These are phyloP conservation scores for Plasmodium chabaudi DNA, from an alignment of 169 alveolate genomes.

Conservation along the genomic window DNA sequence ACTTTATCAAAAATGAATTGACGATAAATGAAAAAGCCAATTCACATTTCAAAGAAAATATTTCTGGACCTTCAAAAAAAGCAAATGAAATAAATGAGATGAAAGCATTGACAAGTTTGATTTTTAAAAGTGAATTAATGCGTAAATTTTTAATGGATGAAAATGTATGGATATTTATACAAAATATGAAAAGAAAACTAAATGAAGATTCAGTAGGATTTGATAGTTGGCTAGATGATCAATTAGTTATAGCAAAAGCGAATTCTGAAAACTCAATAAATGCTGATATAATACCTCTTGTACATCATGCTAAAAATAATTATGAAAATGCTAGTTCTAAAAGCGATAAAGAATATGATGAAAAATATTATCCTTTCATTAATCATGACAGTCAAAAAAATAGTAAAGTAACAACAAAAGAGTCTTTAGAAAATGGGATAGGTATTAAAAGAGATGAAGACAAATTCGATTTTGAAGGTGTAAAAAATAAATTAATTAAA, in stretches of 20 bases:
- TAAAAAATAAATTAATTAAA: not conserved
- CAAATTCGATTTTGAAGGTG: not conserved
- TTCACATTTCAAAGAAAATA: not conserved
- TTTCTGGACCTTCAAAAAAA: slow-evolving; percentile 11
- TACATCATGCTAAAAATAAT: slow-evolving; percentile 45
- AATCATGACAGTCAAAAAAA: too few relatives aligned
- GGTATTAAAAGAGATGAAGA: too few relatives aligned
- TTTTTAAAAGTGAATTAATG: slow-evolving; percentile 73
- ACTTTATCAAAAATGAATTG: not conserved
- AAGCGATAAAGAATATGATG: slow-evolving; percentile 17
- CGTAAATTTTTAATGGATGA: slow-evolving; percentile 64
- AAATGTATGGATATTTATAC: slow-evolving; percentile 72
- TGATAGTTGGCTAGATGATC: slow-evolving; percentile 63
- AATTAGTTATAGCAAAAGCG: slow-evolving; percentile 33
- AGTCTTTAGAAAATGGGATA: too few relatives aligned
- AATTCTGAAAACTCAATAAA: slow-evolving; percentile 21
- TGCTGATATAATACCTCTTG: slow-evolving; percentile 47
- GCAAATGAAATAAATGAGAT: slow-evolving; percentile 23
- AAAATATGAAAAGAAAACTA: slow-evolving; percentile 60
- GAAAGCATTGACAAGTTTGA: slow-evolving; percentile 30
- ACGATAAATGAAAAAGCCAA: slow-evolving; percentile 20
- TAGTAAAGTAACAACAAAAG: too few relatives aligned
- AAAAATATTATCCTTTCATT: not conserved
- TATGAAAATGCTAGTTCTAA: slow-evolving; percentile 12
- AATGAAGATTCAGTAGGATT: slow-evolving; percentile 51